phyloP scores from a whole-genome alignment of 345 rosid genomes.

The Acer yangbiense region DNA sequence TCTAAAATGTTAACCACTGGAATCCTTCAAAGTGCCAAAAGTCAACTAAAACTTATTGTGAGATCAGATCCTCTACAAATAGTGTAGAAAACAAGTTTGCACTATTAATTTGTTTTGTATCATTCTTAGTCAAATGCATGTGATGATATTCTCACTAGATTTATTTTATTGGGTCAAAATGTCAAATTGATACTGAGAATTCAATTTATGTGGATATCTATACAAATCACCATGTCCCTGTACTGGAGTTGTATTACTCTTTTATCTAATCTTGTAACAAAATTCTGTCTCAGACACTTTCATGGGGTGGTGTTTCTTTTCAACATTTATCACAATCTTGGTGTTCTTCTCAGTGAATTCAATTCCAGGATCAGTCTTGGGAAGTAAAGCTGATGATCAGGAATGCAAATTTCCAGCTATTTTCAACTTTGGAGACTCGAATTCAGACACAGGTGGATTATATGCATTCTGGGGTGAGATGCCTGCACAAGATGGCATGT shows the following conservation, averaged over 20 bases:
- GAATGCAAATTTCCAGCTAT: constrained; percentile 68
- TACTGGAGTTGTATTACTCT: too few relatives aligned
- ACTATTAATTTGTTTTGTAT: neutral
- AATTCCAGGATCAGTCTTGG: constrained; percentile 3
- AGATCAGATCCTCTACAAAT: neutral
- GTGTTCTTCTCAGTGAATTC: neutral
- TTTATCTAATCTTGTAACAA: neutral
- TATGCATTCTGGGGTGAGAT: constrained; percentile 85
- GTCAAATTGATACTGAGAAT: too few relatives aligned
- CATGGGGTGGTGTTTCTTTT: constrained; percentile 22
- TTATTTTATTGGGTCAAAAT: too few relatives aligned
- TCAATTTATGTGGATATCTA: too few relatives aligned
- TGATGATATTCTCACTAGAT: neutral
- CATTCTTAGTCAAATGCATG: neutral
- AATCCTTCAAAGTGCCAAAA: neutral
- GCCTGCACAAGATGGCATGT: constrained; percentile 63
- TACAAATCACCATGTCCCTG: too few relatives aligned
- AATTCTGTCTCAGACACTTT: too few relatives aligned
- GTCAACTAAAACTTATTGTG: neutral
- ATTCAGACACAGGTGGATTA: constrained; percentile 92
- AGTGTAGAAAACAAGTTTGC: neutral
- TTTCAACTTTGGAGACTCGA: constrained; percentile 92
- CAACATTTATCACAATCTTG: neutral
- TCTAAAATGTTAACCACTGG: too few relatives aligned
- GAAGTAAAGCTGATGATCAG: neutral